A percentile compares a stretch with the other conserved stretches of the same genome.
phyloP scores from a whole-genome alignment of 495 filamentous ascomycete genomes.

The Trichocladium antarcticum region DNA sequence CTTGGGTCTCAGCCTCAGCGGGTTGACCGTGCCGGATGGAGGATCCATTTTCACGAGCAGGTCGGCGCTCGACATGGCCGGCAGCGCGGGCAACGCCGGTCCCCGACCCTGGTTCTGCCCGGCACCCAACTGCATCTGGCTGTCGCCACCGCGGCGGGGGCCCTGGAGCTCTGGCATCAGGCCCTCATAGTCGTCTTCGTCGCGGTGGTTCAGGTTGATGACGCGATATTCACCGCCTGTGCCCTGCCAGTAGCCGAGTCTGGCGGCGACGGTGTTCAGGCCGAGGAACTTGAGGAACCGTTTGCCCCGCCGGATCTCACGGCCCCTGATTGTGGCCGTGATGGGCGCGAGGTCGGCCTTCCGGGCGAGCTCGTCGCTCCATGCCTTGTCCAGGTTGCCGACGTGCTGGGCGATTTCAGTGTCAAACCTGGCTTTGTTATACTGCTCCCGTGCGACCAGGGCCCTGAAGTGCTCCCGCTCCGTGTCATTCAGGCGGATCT shows the following conservation, averaged over 20 bases:
- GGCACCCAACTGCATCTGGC: neutral
- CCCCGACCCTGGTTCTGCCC: too few species aligned
- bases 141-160: neutral
- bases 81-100: too few species aligned
- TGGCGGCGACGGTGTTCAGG: neutral
- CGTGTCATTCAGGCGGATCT: neutral
- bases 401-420: neutral
- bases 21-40: slow-evolving; percentile 11
- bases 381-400: neutral
- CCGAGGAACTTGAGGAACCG: slow-evolving; percentile 11
- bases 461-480: neutral
- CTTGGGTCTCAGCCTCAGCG: neutral
- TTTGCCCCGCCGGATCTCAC: slow-evolving; percentile 6
- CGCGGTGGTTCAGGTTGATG: neutral
- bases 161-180: neutral
- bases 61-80: slow-evolving; percentile 1
- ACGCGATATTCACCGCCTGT: neutral
- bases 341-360: neutral
- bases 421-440: neutral
- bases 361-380: neutral
- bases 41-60: slow-evolving; percentile 10
- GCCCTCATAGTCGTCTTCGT: neutral
- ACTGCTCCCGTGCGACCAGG: slow-evolving; percentile 4
- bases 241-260: slow-evolving; percentile 8
- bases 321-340: slow-evolving; percentile 5